Evolutionary conservation across 2,329 filamentous ascomycete species (phyloP).

Genomic region (Bertia moriformis): DNA sequence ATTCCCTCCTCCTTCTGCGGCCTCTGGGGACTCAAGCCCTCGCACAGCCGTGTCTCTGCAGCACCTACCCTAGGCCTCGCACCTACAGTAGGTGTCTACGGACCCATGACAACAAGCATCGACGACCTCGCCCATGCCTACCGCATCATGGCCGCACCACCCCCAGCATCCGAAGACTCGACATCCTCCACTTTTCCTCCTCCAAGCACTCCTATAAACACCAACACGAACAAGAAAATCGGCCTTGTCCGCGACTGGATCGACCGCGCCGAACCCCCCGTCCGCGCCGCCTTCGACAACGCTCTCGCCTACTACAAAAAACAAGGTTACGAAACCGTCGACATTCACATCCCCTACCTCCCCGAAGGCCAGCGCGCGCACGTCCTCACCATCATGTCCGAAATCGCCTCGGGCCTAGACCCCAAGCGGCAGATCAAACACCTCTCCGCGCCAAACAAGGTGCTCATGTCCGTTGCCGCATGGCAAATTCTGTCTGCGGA

Average conservation of each 20-base stretch:
- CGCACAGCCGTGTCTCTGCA: conserved; percentile 50
- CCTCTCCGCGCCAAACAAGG: conserved; percentile 45
- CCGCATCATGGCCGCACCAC: conserved; percentile 45
- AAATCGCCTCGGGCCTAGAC: conserved; percentile 30
- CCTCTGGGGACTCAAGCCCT: conserved; percentile 60
- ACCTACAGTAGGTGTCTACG: conserved; percentile 47
- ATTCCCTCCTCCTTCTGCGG: conserved; percentile 62
- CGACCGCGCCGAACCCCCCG: conserved; percentile 22
- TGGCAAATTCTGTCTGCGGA: conserved; percentile 49
- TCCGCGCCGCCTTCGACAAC: conserved; percentile 29
- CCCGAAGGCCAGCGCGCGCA: conserved; percentile 57
- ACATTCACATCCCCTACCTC: conserved; percentile 41
- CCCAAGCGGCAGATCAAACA: conserved; percentile 25
- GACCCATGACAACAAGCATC: conserved; percentile 54
- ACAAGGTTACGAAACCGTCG: conserved; percentile 34
- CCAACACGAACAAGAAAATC: conserved; percentile 28
- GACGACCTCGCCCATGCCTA: conserved; percentile 52
- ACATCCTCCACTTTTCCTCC: conserved; percentile 27
- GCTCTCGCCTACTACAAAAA: conserved; percentile 24
- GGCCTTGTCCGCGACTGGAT: conserved; percentile 57
- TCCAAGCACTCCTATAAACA: conserved; percentile 12
- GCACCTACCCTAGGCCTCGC: conserved; percentile 43
- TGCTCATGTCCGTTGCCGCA: conserved; percentile 46
- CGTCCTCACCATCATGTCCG: conserved; percentile 58
- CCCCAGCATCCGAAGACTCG: conserved; percentile 31